Base-by-base conservation (phyloP, 768 basidiomycete genomes). In the Fistulinella prunicolor region DNA sequence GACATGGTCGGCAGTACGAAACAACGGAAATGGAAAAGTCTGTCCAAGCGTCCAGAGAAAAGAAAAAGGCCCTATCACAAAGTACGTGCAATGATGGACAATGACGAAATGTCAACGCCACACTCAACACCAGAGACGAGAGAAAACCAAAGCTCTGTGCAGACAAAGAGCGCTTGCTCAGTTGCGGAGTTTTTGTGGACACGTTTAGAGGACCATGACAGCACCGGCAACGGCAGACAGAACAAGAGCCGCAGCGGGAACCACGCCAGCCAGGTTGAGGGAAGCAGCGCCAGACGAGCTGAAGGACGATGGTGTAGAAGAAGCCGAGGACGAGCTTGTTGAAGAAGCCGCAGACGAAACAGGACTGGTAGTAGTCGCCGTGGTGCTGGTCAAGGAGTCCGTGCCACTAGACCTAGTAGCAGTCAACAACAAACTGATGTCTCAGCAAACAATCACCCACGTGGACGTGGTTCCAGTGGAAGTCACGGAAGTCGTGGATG, bases 211-310 rank as follows among this genome's bases (percentile, higher is more conserved):
- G 38, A 76, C 67, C 49, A 73, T 56, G 13, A 62, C 77, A 20
- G 68, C 77, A 32, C 81, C 82, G 32, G 74, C 80, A 32, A 75
- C 58, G 0, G 69, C 75, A 17, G 79, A 77, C 29, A 79, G 58
- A 19, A 74, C 55, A 7, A 71, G 60, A 13, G 64, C 69, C 3
- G 67, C 70, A 22, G 65, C 40, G 12, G 68, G 65, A 37, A 67
- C 71, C 42, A 62, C 51, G 40, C 65, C 72, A 44, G 47, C 50
- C 41, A 55, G 23, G 50, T 67, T 73, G 53, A 67, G 58, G n/a
- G 69, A 65, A 17, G 63, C 51, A 14, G 68, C 69, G 24, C 63
- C 64, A 38, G 43, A 37, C 23, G 37, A 38, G 40, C 26, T 64
- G 40, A 66, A 55, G 19, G 10, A 22, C 3, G 62, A 53, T 19